A percentile compares a stretch with the other conserved stretches of the same genome.
phyloP scores from a whole-genome alignment of 768 basidiomycete genomes.

The Lyophyllum decastes region DNA sequence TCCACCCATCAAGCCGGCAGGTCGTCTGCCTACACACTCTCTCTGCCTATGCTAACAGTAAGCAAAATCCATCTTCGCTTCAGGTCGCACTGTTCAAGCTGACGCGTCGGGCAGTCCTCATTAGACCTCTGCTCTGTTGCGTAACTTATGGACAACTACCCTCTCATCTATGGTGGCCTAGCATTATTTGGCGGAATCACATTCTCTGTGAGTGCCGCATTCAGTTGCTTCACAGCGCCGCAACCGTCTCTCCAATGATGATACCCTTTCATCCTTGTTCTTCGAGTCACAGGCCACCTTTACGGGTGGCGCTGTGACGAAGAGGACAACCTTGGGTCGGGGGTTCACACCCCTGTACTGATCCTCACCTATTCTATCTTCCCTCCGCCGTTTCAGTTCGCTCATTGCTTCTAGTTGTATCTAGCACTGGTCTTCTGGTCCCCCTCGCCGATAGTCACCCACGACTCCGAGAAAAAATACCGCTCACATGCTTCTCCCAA shows the following conservation, averaged over 20 bases:
- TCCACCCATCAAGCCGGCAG: constrained; percentile 10
- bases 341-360: constrained; percentile 41
- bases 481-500: constrained; percentile 55
- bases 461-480: constrained; percentile 70
- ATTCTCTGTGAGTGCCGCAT: constrained; percentile 35
- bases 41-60: constrained; percentile 17
- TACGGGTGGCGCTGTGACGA: constrained; percentile 54
- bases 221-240: not conserved
- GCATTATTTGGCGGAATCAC: constrained; percentile 31
- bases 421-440: constrained; percentile 73
- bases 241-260: constrained; percentile 44
- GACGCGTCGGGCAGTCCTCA: constrained; percentile 1
- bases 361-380: constrained; percentile 19
- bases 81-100: not conserved
- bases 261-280: constrained; percentile 88
- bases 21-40: not conserved
- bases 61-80: not conserved
- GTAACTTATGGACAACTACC: constrained; percentile 27
- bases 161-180: constrained; percentile 38
- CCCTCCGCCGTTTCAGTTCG: constrained; percentile 10
- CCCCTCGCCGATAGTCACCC: constrained; percentile 63
- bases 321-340: constrained; percentile 65
- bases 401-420: constrained; percentile 55
- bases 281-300: constrained; percentile 70
- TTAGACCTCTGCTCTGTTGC: constrained; percentile 7